phyloP scores from a whole-genome alignment of 768 basidiomycete species.

The Leccinum pellstonianum region DNA sequence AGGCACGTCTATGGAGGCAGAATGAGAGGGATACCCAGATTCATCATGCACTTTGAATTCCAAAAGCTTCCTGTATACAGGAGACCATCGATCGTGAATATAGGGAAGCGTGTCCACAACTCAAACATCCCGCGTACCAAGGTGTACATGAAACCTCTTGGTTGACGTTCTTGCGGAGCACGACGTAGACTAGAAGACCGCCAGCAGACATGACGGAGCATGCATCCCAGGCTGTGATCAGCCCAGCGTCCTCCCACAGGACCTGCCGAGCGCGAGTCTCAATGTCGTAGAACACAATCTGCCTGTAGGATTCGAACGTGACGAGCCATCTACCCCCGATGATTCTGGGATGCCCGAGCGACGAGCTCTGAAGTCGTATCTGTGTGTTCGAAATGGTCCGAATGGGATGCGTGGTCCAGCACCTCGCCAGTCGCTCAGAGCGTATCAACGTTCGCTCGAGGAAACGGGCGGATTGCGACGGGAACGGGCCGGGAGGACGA shows the following conservation, averaged over 20 bases:
- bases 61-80: not conserved
- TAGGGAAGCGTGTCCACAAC: not conserved
- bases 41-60: conserved; percentile 1
- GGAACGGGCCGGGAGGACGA: conserved; percentile 11
- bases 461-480: conserved; percentile 2
- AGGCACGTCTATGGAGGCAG: not conserved
- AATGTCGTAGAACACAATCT: not conserved
- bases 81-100: not conserved
- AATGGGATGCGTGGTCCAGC: conserved; percentile 11
- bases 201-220: conserved; percentile 1
- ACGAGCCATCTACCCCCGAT: conserved; percentile 9
- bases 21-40: not conserved
- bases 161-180: not conserved
- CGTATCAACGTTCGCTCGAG: conserved; percentile 7
- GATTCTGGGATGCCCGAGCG: conserved; percentile 1
- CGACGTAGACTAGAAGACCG: not conserved
- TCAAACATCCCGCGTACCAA: not conserved
- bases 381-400: not conserved
- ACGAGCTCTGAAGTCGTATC: not conserved
- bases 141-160: not conserved
- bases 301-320: not conserved
- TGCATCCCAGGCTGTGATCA: not conserved
- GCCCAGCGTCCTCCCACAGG: conserved; percentile 1
- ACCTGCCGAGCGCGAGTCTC: conserved; percentile 5
- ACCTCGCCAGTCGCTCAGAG: conserved; percentile 6